A percentile compares a stretch with the other conserved stretches of the same genome.
Conservation (phyloP, 1,139 yeast genomes). For the Pichia norvegensis region DNA sequence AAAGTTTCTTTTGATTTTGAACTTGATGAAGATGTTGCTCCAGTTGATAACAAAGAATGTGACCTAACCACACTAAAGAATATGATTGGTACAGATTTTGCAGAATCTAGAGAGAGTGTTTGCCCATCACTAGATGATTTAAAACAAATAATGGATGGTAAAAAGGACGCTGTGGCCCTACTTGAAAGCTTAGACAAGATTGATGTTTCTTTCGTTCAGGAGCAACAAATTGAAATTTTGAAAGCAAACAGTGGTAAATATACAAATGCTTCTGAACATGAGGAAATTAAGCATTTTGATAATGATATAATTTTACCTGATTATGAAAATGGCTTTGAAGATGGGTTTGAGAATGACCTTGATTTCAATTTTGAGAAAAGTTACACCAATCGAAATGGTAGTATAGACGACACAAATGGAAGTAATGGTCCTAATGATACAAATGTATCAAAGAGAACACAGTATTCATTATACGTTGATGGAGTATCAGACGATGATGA, state of each 20-base stretch:
- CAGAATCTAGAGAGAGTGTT: conserved; percentile 25
- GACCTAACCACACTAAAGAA: conserved; percentile 1
- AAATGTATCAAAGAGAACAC: conserved; percentile 22
- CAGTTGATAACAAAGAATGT: neutral
- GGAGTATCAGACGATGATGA: conserved; percentile 48
- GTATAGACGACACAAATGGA: conserved; percentile 11
- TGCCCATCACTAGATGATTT: conserved; percentile 46
- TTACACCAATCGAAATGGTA: neutral
- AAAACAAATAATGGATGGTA: conserved; percentile 38
- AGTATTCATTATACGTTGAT: conserved; percentile 24
- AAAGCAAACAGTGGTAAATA: neutral
- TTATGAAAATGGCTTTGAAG: neutral
- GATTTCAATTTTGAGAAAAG: neutral
- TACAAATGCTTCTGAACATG: neutral
- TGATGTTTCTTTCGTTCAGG: conserved; percentile 10
- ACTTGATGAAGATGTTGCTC: conserved; percentile 14
- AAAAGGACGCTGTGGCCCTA: conserved; percentile 29
- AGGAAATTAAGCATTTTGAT: conserved; percentile 19
- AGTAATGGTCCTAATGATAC: conserved; percentile 17
- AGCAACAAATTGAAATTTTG: neutral
- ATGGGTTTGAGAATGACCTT: conserved; percentile 11
- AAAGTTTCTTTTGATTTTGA: conserved; percentile 41
- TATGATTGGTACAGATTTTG: conserved; percentile 4
- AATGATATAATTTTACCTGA: conserved; percentile 12
- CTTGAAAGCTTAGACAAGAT: conserved; percentile 27